Percentiles rank a stretch among this genome's conserved stretches.
These are phyloP conservation scores for Alternaria arborescens DNA, from an alignment of 2,329 filamentous ascomycete species.

Conservation along the genomic window DNA sequence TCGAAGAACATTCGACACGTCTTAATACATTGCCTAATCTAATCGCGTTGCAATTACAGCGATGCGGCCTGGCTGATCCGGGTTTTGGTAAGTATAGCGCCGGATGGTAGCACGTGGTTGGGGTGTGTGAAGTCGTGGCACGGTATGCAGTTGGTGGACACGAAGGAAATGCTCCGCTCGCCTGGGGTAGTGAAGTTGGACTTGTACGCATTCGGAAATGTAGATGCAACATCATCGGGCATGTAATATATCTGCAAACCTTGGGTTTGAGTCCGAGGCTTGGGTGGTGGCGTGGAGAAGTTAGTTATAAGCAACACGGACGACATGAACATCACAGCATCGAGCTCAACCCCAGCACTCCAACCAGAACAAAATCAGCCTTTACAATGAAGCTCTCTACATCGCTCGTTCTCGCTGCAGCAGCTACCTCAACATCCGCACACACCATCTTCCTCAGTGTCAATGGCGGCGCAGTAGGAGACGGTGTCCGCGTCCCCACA, in stretches of 20 bases:
- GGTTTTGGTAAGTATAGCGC: conserved; percentile 13
- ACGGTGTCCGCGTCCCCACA: conserved; percentile 61
- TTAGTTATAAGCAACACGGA: conserved; percentile 16
- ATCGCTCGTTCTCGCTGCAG: conserved; percentile 35
- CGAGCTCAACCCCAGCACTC: neutral
- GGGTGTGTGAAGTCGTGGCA: conserved; percentile 4
- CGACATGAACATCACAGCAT: neutral
- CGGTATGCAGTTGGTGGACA: conserved; percentile 28
- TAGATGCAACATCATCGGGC: conserved; percentile 16
- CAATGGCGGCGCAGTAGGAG: conserved; percentile 57
- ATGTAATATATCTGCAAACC: conserved; percentile 1
- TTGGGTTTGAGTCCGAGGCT: conserved; percentile 6
- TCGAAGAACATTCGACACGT: conserved; percentile 27
- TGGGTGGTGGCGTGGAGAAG: neutral
- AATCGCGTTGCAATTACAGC: conserved; percentile 17
- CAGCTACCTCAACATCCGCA: conserved; percentile 52
- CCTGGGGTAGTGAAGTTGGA: conserved; percentile 1
- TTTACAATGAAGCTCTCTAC: conserved; percentile 41
- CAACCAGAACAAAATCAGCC: neutral
- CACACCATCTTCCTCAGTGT: conserved; percentile 63
- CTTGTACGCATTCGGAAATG: neutral
- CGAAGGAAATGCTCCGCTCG: conserved; percentile 20
- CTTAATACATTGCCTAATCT: conserved; percentile 42
- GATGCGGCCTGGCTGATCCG: conserved; percentile 28
- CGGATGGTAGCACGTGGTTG: neutral